Percentiles rank a stretch among this genome's conserved stretches.
Conservation (phyloP, 768 basidiomycete genomes). For the Austroboletus festivus region DNA sequence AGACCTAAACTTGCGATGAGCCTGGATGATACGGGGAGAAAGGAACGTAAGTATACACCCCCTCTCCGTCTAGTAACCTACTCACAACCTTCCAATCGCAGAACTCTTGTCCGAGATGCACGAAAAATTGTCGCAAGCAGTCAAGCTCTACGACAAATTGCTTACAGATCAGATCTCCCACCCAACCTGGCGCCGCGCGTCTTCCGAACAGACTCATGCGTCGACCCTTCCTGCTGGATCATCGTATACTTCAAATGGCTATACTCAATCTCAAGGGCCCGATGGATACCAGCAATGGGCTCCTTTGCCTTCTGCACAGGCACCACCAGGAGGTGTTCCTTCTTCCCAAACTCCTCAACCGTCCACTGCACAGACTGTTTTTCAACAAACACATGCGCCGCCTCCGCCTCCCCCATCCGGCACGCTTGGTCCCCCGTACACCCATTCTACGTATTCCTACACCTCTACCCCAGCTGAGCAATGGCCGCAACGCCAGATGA, state of each 20-base stretch:
- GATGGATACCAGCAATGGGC: constrained; percentile 34
- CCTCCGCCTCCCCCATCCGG: constrained; percentile 19
- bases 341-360: constrained; percentile 27
- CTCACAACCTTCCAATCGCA: constrained; percentile 25
- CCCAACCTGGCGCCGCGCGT: constrained; percentile 55
- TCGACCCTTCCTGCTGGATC: constrained; percentile 29
- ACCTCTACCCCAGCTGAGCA: constrained; percentile 9
- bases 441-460: constrained; percentile 12
- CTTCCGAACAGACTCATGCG: constrained; percentile 18
- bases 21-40: constrained; percentile 78
- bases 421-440: constrained; percentile 13
- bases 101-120: constrained; percentile 93
- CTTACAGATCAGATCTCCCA: constrained; percentile 79
- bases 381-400: constrained; percentile 28
- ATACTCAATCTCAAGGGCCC: constrained; percentile 26
- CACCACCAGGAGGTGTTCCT: constrained; percentile 16
- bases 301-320: constrained; percentile 19
- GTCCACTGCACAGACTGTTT: constrained; percentile 25
- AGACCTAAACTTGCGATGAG: constrained; percentile 81
- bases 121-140: constrained; percentile 87
- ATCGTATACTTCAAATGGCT: constrained; percentile 26
- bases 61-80: neutral
- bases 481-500: constrained; percentile 13
- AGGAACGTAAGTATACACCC: constrained; percentile 63
- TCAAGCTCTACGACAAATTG: constrained; percentile 86